phyloP scores from a whole-genome alignment of 345 rosid species.

The Salix brachista region DNA sequence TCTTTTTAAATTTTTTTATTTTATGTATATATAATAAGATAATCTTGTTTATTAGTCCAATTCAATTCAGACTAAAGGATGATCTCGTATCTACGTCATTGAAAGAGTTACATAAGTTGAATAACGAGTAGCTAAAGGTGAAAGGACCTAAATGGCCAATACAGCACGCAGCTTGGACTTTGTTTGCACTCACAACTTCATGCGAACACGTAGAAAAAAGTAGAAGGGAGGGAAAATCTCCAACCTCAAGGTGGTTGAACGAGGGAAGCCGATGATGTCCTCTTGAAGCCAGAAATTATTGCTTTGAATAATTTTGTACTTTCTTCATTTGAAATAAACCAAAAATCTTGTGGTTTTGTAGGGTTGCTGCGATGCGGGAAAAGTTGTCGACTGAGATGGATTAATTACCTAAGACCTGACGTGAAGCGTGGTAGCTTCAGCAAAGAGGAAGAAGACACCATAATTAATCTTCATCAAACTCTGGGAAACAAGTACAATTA shows the following conservation, averaged over 20 bases:
- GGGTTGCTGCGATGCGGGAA: conserved; percentile 85
- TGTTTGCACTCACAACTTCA: not conserved
- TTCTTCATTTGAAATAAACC: not conserved
- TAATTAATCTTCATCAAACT: conserved; percentile 52
- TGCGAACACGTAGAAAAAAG: not conserved
- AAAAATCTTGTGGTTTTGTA: conserved; percentile 14
- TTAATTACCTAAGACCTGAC: conserved; percentile 85
- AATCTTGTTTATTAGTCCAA: not conserved
- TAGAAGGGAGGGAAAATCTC: not conserved
- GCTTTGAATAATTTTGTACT: not conserved
- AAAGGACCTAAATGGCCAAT: not conserved
- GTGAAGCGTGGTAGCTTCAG: conserved; percentile 79
- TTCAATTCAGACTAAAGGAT: not conserved
- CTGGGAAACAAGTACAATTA: conserved; percentile 69
- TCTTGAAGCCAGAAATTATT: not conserved
- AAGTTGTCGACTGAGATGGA: conserved; percentile 92
- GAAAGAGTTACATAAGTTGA: not conserved
- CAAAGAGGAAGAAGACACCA: conserved; percentile 61
- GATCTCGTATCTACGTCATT: not conserved
- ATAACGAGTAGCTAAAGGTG: not conserved
- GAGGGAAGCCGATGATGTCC: not conserved
- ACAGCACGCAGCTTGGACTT: not conserved
- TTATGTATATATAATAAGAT: not conserved
- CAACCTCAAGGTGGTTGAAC: conserved; percentile 5
- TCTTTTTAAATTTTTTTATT: not conserved